Evolutionary conservation across 306 rosid genomes (phyloP), one percentile per base, ranked within the genome.

Genomic region (Sicyos baderoa): DNA sequence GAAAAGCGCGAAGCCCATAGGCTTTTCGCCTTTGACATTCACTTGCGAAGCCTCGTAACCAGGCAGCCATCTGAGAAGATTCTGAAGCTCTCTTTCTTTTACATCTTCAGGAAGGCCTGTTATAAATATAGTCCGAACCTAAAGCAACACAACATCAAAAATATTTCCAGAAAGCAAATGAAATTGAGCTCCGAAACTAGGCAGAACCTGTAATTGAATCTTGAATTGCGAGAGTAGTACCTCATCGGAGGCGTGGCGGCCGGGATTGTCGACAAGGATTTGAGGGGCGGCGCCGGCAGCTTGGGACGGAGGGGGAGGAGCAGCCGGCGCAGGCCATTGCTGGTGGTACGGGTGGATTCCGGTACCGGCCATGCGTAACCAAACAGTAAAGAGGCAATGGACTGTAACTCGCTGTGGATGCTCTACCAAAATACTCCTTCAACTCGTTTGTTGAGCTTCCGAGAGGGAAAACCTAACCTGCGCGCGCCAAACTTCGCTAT

Each of bases 11-110:
- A 94, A 94, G 19, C 99, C 95, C 96, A 94, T 94, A 10, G 99
- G 99, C 70, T 94, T 94, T 53, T 94, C 99, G 6, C 96, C 99
- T 79, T 94, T 94, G 72, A 84, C 82, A 76, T 94, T 94, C 0
- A 90, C 82, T 54, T 94, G 99, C 22, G 99, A 94, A 54, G 99
- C 99, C 80, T 94, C 99, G 64, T 88, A 94, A 0, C 99, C 99
- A 2, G 99, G 97, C 27, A 94, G 50, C 97, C 99, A 94, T 50
- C 99, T 72, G 71, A 88, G 75, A 11, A 94, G 89, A 72, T 94
- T 94, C 84, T 79, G 91, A 19, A 94, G 78, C 72, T 94, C 99
- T 57, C 99, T 77, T 89, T 94, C 99, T 67, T 78, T 90, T 8
- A 94, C 99, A 44, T 94, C 96, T 44, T 94, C 99, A 0, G 99